phyloP scores from a whole-genome alignment of 176 grass and related monocot species.

The Dendrocalamus sinicus region DNA sequence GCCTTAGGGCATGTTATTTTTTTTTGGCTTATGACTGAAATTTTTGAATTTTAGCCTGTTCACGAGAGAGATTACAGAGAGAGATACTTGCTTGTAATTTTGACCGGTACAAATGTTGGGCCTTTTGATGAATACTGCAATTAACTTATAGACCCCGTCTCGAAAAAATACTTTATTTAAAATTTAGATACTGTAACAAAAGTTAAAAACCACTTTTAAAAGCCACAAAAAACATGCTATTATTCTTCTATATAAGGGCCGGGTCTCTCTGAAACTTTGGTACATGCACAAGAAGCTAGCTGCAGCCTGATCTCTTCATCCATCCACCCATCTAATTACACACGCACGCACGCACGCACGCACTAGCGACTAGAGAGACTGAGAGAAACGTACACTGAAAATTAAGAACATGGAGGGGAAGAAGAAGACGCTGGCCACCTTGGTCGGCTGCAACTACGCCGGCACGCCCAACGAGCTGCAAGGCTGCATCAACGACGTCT shows the following conservation, averaged over 20 bases:
- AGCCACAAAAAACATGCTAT: too few species aligned
- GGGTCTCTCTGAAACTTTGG: background rate
- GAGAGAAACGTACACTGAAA: background rate
- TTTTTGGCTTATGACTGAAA: too few species aligned
- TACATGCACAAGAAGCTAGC: background rate
- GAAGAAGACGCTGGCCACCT: conserved; percentile 52
- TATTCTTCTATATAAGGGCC: background rate
- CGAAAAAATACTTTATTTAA: too few species aligned
- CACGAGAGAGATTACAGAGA: too few species aligned
- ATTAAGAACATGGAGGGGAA: conserved; percentile 21
- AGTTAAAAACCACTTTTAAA: too few species aligned
- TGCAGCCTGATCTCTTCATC: background rate
- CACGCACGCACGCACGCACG: background rate
- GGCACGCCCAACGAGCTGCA: conserved; percentile 59
- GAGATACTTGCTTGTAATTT: too few species aligned
- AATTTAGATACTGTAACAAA: too few species aligned
- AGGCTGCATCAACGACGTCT: conserved; percentile 94
- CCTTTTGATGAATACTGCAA: too few species aligned
- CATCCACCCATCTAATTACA: background rate
- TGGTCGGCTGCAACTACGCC: conserved; percentile 90
- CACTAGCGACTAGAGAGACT: background rate
- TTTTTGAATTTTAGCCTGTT: too few species aligned
- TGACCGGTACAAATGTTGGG: too few species aligned
- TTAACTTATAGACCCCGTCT: too few species aligned
- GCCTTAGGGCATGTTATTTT: too few species aligned